Percentiles rank a stretch among this genome's conserved stretches.
Evolutionary conservation across 1,284 basidiomycete species (phyloP).

Genomic region (Phaffia rhodozyma): DNA sequence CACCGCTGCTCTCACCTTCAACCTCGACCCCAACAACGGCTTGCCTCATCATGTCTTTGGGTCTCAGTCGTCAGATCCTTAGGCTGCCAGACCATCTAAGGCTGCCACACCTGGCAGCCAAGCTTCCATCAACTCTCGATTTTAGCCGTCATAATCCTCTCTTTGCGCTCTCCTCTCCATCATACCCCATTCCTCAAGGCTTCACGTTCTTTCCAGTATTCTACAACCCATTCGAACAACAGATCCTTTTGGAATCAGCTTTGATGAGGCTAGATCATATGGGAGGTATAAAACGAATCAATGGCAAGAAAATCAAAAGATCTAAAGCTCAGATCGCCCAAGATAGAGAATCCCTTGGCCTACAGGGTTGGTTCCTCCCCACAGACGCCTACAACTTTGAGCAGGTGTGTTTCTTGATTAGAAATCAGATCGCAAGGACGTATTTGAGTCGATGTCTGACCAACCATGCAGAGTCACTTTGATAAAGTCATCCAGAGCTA

Average conservation of each 20-base stretch:
- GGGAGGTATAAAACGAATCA: background rate
- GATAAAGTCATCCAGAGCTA: constrained; percentile 13
- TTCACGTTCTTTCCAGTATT: constrained; percentile 12
- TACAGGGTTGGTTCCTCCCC: constrained; percentile 12
- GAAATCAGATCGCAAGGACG: background rate
- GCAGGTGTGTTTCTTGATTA: background rate
- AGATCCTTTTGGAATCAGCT: constrained; percentile 8
- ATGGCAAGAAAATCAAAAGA: background rate
- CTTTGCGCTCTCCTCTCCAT: constrained; percentile 1
- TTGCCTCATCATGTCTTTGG: too few relatives aligned
- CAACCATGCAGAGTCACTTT: constrained; percentile 1
- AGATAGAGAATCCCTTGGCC: background rate
- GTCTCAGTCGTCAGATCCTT: too few relatives aligned
- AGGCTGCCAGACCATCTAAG: too few relatives aligned
- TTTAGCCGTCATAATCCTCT: background rate
- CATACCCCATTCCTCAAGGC: background rate
- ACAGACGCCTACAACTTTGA: constrained; percentile 9
- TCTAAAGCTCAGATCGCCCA: background rate
- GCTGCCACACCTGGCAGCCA: too few relatives aligned
- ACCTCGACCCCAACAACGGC: too few relatives aligned
- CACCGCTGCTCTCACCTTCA: too few relatives aligned
- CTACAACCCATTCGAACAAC: constrained; percentile 8
- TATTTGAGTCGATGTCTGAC: background rate
- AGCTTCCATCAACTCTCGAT: too few relatives aligned
- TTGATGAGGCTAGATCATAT: constrained; percentile 6